Evolutionary conservation across 2,329 filamentous ascomycete species (phyloP).

Genomic region (Paraconiothyrium brasiliense): DNA sequence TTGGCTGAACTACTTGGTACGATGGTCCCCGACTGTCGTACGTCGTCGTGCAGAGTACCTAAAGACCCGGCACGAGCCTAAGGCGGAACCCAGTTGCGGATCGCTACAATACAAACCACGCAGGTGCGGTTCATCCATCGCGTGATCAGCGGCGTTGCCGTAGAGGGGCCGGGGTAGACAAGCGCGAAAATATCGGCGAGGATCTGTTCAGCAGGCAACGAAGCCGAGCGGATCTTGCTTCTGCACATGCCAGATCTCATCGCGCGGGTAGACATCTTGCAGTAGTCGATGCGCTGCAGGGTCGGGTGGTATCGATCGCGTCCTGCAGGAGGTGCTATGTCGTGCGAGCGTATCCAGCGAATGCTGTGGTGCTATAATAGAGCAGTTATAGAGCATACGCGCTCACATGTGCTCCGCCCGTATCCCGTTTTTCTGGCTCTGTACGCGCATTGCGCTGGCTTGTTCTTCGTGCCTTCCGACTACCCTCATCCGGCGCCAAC

Average conservation of each 20-base stretch:
- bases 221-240: background rate
- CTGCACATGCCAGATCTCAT: background rate
- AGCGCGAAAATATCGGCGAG: background rate
- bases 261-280: background rate
- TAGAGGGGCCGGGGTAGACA: no score
- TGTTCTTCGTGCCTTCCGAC: background rate
- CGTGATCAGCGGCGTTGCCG: no score
- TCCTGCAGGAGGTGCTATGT: background rate
- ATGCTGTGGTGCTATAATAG: background rate
- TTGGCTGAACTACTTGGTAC: background rate
- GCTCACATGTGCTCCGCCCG: background rate
- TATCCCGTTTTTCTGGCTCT: background rate
- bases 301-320: background rate
- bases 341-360: background rate
- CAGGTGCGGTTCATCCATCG: no score
- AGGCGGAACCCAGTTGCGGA: no score
- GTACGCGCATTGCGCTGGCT: background rate
- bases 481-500: slow-evolving; percentile 32
- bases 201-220: no score
- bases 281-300: background rate
- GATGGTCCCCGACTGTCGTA: background rate
- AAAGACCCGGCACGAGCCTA: no score
- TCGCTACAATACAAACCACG: no score
- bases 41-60: background rate
- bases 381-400: background rate